phyloP scores from a whole-genome alignment of 2,329 filamentous ascomycete species.

The Pseudogymnoascus sp. region DNA sequence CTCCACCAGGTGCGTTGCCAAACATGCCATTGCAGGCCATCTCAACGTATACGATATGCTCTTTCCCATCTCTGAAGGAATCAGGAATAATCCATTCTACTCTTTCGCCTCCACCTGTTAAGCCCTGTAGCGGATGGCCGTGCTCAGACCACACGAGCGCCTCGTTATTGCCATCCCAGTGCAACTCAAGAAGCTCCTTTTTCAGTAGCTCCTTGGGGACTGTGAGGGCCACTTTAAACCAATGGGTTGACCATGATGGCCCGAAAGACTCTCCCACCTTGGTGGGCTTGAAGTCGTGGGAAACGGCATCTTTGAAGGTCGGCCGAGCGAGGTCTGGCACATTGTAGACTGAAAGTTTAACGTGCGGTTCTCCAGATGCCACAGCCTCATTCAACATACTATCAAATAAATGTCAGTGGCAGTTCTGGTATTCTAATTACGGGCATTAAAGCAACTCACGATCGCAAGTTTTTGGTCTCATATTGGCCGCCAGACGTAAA shows the following conservation, averaged over 20 bases:
- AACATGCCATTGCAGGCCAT: constrained; percentile 99
- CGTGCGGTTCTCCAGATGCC: constrained; percentile 60
- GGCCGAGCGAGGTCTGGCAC: constrained; percentile 73
- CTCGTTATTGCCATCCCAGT: constrained; percentile 94
- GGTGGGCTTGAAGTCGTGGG: constrained; percentile 65
- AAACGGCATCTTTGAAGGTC: constrained; percentile 74
- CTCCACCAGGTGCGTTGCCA: constrained; percentile 77
- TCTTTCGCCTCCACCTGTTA: constrained; percentile 83
- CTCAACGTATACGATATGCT: constrained; percentile 89
- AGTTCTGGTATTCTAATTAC: constrained; percentile 9
- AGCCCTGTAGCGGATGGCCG: constrained; percentile 81
- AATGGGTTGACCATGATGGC: constrained; percentile 95
- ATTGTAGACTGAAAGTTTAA: constrained; percentile 80
- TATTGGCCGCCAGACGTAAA: constrained; percentile 78
- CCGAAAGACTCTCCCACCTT: constrained; percentile 74
- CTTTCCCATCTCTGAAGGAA: constrained; percentile 71
- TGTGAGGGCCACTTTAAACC: constrained; percentile 79
- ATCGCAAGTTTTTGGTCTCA: constrained; percentile 61
- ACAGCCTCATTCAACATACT: constrained; percentile 66
- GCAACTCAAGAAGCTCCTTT: constrained; percentile 81
- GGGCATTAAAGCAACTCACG: constrained; percentile 41
- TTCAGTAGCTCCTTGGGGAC: constrained; percentile 64
- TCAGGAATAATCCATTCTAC: constrained; percentile 86
- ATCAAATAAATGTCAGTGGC: constrained; percentile 12
- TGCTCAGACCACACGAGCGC: constrained; percentile 89